Percentiles rank a stretch among this genome's conserved stretches.
phyloP scores from a whole-genome alignment of 2,329 filamentous ascomycete genomes.

The Blumeriella jaapii region DNA sequence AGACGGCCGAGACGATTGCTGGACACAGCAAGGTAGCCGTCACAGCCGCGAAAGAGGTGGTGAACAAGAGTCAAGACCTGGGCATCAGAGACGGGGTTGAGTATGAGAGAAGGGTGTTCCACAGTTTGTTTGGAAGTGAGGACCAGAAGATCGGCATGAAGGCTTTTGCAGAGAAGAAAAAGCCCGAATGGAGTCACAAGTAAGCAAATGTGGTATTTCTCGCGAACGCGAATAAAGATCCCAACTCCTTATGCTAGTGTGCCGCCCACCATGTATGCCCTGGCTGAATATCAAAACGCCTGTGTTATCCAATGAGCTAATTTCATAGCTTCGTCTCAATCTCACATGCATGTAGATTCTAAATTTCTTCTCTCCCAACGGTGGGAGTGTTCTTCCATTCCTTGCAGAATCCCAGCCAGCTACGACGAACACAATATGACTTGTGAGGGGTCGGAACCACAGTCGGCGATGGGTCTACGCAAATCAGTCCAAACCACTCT shows the following conservation, averaged over 20 bases:
- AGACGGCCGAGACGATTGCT: slow-evolving; percentile 83
- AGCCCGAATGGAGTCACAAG: slow-evolving; percentile 79
- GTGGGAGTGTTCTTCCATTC: slow-evolving; percentile 14
- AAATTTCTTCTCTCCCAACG: slow-evolving; percentile 20
- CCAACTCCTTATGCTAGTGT: slow-evolving; percentile 11
- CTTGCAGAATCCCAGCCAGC: slow-evolving; percentile 22
- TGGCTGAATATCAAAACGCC: slow-evolving; percentile 8
- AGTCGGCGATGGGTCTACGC: slow-evolving; percentile 21
- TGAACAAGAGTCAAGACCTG: slow-evolving; percentile 96
- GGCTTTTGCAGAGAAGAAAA: slow-evolving; percentile 91
- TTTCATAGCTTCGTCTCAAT: neutral
- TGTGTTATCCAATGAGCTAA: slow-evolving; percentile 1
- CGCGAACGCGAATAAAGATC: too few species aligned
- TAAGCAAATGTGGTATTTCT: slow-evolving; percentile 28
- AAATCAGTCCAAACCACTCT: slow-evolving; percentile 24
- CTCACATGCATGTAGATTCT: slow-evolving; percentile 17
- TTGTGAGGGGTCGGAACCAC: slow-evolving; percentile 8
- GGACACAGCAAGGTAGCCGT: slow-evolving; percentile 77
- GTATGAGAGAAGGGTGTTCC: slow-evolving; percentile 88
- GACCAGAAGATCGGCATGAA: slow-evolving; percentile 97
- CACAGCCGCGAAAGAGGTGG: slow-evolving; percentile 90
- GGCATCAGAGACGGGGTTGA: slow-evolving; percentile 82
- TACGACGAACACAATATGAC: slow-evolving; percentile 17
- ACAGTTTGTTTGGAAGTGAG: slow-evolving; percentile 81
- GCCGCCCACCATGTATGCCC: too few species aligned